Base-by-base conservation (phyloP, 148 eudicot genomes). In the Camellia lanceoleosa region DNA sequence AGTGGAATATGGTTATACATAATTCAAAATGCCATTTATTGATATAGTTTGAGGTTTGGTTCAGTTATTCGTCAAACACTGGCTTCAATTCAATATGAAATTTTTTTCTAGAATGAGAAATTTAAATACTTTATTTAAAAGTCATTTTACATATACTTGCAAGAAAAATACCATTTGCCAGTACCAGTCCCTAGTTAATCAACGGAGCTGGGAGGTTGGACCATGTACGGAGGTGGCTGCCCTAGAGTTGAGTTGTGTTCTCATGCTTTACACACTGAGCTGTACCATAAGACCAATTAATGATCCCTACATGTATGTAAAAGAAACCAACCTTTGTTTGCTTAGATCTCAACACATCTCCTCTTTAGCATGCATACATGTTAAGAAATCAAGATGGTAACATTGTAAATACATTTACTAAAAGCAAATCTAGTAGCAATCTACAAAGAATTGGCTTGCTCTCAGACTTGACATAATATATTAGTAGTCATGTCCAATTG, bases 191-290 rank as follows among this genome's bases (percentile, higher is more conserved):
- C 76, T 14, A 3, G 38, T 38, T 38, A 56, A 55, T 56, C 23
- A 73, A 73, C n/a, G 23, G 20, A 73, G 60, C 47, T 73, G 64
- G 13, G 76, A 73, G 49, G 11, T 30, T 41, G 13, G 16, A 73
- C 14, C 30, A 72, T 55, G 64, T 15, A 20, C 47, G 23, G 3
- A 10, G 13, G 7, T 73, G 46, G 76, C 64, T 73, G 42, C 61
- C 76, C 11, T 73, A 12, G 20, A 55, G 60, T 73, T 56, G 49
- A 38, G 20, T 18, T 38, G 11, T 56, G 47, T 30, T 55, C 5
- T 5, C 13, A 5, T 5, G 12, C 23, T 73, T 55, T 13, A 7
- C 9, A 3, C 18, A 14, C 38, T 55, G 75, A 20, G 41, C 13
- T 72, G 3, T 56, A 6, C n/a, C 64, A 56, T 41, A 14, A 7